A percentile compares a stretch with the other conserved stretches of the same genome.
Conservation (phyloP, 176 grass and related monocot species). For the Olyra latifolia region DNA sequence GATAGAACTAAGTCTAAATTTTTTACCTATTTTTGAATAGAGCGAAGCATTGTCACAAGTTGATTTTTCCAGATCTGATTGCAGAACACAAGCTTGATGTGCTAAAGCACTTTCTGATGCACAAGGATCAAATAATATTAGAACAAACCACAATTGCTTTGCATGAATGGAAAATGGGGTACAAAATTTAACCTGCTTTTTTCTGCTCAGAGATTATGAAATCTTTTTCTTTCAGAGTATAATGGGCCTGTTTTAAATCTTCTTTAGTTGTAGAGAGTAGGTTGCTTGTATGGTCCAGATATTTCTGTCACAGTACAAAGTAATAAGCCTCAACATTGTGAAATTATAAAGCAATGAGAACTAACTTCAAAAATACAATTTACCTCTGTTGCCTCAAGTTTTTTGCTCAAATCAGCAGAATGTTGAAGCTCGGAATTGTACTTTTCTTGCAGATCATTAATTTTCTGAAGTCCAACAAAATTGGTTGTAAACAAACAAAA, state of each 20-base stretch:
- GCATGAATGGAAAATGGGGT: background rate
- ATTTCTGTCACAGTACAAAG: conserved; percentile 60
- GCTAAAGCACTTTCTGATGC: conserved; percentile 89
- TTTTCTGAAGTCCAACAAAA: conserved; percentile 53
- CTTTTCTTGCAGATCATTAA: conserved; percentile 75
- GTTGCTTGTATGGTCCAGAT: conserved; percentile 78
- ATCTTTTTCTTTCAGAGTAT: conserved; percentile 83
- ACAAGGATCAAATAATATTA: conserved; percentile 16
- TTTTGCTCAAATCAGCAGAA: conserved; percentile 69
- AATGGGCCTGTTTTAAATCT: conserved; percentile 81
- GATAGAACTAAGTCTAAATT: conserved; percentile 2
- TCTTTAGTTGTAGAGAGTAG: conserved; percentile 70
- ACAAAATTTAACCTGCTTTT: conserved; percentile 69
- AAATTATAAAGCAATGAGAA: background rate
- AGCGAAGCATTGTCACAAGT: conserved; percentile 74
- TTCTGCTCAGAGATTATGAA: conserved; percentile 90
- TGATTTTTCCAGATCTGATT: conserved; percentile 89
- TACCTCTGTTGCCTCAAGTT: conserved; percentile 79
- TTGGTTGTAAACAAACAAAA: background rate
- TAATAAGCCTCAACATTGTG: conserved; percentile 3
- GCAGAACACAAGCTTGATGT: conserved; percentile 88
- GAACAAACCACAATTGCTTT: background rate
- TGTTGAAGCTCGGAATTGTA: conserved; percentile 68
- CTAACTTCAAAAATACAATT: background rate
- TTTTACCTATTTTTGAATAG: conserved; percentile 83